These are phyloP conservation scores for Aspergillus leporis DNA, from an alignment of 495 filamentous ascomycete genomes.

Conservation along the genomic window DNA sequence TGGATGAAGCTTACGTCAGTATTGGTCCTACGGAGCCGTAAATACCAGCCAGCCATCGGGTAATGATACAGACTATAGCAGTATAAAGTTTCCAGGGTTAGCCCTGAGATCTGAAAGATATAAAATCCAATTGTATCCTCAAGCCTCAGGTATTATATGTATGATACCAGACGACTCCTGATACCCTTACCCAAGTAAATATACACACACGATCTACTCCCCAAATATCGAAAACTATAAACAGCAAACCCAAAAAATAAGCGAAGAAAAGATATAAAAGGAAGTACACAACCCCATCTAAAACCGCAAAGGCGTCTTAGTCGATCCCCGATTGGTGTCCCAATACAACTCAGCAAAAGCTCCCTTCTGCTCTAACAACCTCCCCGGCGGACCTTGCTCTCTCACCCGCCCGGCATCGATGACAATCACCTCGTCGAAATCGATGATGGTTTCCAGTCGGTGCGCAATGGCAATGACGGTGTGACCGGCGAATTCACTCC, in stretches of 20 bases:
- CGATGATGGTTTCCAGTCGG: constrained; percentile 46
- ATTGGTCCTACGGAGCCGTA: too few relatives aligned
- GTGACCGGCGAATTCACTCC: constrained; percentile 45
- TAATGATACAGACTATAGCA: too few relatives aligned
- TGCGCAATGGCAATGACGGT: constrained; percentile 59
- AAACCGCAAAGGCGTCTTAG: not conserved
- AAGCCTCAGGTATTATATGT: not conserved
- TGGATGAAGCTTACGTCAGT: too few relatives aligned
- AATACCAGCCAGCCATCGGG: too few relatives aligned
- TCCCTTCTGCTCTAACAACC: not conserved
- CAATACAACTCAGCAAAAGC: not conserved
- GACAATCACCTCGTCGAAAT: constrained; percentile 39
- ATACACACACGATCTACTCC: not conserved
- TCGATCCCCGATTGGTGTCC: not conserved
- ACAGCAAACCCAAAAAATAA: not conserved
- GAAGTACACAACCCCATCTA: not conserved
- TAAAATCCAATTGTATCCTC: not conserved
- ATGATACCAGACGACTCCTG: not conserved
- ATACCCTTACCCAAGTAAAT: not conserved
- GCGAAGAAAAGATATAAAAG: not conserved
- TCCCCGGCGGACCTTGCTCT: not conserved
- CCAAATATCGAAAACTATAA: not conserved
- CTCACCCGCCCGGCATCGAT: constrained; percentile 27
- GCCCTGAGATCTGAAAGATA: not conserved
- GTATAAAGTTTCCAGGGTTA: too few relatives aligned